These are phyloP conservation scores for Chalaropsis ovoidea DNA, from an alignment of 2,329 filamentous ascomycete genomes.

Conservation along the genomic window DNA sequence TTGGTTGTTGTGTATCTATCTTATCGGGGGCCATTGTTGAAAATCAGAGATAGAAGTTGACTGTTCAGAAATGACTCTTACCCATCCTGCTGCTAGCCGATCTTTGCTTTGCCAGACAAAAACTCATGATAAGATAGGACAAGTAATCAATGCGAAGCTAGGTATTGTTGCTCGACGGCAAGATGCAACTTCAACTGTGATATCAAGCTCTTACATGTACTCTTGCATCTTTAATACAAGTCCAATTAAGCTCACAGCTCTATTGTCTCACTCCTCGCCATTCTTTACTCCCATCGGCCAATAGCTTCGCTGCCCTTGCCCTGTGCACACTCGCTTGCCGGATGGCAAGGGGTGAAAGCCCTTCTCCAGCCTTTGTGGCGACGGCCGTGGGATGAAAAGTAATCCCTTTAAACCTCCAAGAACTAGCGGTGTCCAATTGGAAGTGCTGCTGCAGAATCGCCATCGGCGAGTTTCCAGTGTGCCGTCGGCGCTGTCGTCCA, in stretches of 20 bases:
- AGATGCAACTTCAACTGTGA: no score
- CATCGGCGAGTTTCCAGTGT: neutral
- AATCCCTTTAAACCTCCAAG: neutral
- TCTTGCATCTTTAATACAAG: neutral
- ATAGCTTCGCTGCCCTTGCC: slow-evolving; percentile 9
- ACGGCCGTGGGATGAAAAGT: neutral
- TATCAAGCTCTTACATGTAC: neutral
- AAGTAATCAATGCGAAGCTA: no score
- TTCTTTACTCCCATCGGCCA: neutral
- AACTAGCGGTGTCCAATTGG: slow-evolving; percentile 3
- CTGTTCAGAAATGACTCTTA: slow-evolving; percentile 7
- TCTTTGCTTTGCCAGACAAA: neutral
- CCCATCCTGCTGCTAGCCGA: neutral
- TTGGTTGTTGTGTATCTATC: slow-evolving; percentile 12
- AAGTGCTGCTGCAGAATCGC: neutral
- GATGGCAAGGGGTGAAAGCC: slow-evolving; percentile 5
- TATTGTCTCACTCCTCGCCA: neutral
- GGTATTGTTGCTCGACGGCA: no score
- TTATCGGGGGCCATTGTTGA: slow-evolving; percentile 1
- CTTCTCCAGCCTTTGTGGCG: slow-evolving; percentile 1
- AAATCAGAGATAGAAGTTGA: slow-evolving; percentile 1
- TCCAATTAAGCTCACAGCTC: slow-evolving; percentile 12
- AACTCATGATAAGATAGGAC: neutral
- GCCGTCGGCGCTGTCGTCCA: neutral
- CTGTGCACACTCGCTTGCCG: slow-evolving; percentile 2